Percentiles rank a stretch among this genome's conserved stretches.
These are phyloP conservation scores for Scheffersomyces illinoinensis DNA, from an alignment of 1,139 yeast species.

Conservation along the genomic window DNA sequence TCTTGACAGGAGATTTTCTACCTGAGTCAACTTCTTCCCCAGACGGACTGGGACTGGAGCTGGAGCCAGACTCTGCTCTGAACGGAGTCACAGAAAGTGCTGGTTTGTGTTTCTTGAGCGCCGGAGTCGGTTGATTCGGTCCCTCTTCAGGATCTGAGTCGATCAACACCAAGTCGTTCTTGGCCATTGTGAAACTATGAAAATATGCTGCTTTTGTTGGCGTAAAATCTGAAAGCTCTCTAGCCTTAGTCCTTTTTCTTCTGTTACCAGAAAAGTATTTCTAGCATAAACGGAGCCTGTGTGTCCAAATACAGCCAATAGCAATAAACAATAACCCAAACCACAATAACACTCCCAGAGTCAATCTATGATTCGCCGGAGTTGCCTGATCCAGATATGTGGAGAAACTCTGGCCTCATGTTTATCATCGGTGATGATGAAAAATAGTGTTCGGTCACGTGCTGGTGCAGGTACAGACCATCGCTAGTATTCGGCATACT, in stretches of 20 bases:
- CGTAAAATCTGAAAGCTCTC: background rate
- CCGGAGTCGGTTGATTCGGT: conserved; percentile 2
- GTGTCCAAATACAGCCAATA: background rate
- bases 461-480: background rate
- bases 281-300: background rate
- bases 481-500: background rate
- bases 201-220: background rate
- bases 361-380: background rate
- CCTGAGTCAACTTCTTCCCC: conserved; percentile 1
- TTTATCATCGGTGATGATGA: background rate
- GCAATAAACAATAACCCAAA: background rate
- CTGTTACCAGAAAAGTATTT: background rate
- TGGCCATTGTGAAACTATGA: conserved; percentile 1
- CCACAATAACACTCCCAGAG: background rate
- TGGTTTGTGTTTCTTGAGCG: conserved; percentile 11
- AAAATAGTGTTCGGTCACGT: background rate
- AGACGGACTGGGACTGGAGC: background rate
- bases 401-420: background rate
- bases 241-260: background rate
- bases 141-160: conserved; percentile 17
- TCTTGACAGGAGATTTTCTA: background rate
- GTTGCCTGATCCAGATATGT: background rate
- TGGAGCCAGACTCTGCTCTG: background rate
- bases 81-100: background rate
- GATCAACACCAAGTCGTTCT: conserved; percentile 17